Conservation (phyloP, 768 basidiomycete species). For the Cantharellus cinnabarinus region DNA sequence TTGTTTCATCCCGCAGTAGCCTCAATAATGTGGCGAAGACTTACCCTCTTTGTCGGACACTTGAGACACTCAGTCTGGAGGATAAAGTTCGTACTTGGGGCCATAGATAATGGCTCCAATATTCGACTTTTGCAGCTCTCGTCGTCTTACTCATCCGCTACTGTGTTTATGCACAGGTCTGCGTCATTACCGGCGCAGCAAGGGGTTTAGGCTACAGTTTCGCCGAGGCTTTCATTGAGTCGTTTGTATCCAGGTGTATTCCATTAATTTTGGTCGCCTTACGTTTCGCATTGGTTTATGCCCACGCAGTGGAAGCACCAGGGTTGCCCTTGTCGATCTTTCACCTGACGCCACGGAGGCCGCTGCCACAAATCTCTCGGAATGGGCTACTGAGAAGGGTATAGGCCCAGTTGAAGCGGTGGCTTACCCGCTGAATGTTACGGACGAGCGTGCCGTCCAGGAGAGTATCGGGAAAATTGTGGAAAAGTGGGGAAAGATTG, state of each 20-base stretch:
- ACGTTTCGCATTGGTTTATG: not conserved
- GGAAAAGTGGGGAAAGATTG: constrained; percentile 47
- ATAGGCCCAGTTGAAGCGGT: constrained; percentile 29
- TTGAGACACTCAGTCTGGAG: too few relatives aligned
- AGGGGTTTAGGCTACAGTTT: constrained; percentile 81
- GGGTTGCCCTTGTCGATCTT: constrained; percentile 65
- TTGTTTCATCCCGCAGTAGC: too few relatives aligned
- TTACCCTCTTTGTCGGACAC: too few relatives aligned
- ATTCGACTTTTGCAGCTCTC: too few relatives aligned
- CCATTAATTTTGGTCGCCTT: not conserved
- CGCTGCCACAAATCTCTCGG: constrained; percentile 48
- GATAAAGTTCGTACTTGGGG: too few relatives aligned
- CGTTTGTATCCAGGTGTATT: constrained; percentile 26
- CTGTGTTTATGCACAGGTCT: not conserved
- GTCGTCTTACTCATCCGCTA: too few relatives aligned
- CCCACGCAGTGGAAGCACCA: constrained; percentile 47
- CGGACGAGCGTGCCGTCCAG: constrained; percentile 60
- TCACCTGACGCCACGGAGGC: constrained; percentile 42
- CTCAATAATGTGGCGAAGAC: too few relatives aligned
- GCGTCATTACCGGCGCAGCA: constrained; percentile 78
- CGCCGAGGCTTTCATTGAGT: constrained; percentile 73
- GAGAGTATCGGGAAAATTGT: constrained; percentile 44
- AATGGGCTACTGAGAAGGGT: not conserved
- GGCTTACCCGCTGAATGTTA: constrained; percentile 74
- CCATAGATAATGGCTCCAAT: too few relatives aligned